Conservation (phyloP, 345 rosid genomes). For the Dipteronia sinensis region DNA sequence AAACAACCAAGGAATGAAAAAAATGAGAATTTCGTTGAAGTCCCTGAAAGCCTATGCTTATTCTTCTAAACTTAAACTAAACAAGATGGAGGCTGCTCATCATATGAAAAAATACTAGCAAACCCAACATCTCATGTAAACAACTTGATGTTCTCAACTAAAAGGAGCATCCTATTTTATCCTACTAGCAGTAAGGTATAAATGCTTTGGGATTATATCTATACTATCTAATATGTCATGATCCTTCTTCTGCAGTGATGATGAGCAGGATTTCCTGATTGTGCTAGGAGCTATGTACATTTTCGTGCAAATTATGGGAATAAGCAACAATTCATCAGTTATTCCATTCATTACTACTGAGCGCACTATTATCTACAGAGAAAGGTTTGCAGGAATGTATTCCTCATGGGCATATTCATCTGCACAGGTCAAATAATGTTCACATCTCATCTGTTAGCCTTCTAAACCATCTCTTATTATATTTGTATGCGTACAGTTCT, state of each 20-base stretch:
- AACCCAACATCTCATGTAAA: no score
- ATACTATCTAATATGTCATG: neutral
- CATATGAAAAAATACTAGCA: no score
- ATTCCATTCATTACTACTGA: constrained; percentile 46
- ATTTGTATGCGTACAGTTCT: neutral
- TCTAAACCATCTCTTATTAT: neutral
- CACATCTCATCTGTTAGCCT: neutral
- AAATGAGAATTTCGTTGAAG: no score
- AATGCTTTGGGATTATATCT: no score
- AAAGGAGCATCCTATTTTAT: no score
- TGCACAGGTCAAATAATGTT: constrained; percentile 50
- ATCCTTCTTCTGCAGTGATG: constrained; percentile 32
- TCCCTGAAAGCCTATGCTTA: no score
- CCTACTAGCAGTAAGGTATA: no score
- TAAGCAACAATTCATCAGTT: constrained; percentile 46
- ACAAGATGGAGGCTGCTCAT: no score
- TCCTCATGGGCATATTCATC: constrained; percentile 62
- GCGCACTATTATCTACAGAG: constrained; percentile 52
- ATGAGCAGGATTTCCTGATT: constrained; percentile 54
- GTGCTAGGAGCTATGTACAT: constrained; percentile 49
- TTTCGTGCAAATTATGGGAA: constrained; percentile 40
- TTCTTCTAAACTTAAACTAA: no score
- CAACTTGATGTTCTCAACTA: no score
- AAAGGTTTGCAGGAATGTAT: constrained; percentile 66
- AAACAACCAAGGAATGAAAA: no score